Conservation (phyloP, 129 eudicot species). For the Glebionis coronaria region DNA sequence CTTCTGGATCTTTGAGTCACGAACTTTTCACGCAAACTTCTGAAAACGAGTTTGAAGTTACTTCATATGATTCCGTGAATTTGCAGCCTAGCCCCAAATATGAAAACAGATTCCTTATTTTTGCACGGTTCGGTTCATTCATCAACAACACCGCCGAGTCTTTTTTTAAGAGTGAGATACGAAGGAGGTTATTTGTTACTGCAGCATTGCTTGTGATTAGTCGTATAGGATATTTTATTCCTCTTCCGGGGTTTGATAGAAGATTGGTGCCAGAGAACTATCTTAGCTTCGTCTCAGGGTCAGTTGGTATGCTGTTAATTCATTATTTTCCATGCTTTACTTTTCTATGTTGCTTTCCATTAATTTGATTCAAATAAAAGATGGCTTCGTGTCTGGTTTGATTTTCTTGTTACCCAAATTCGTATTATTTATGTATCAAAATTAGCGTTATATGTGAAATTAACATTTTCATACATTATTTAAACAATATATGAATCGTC, state of each 20-base stretch:
- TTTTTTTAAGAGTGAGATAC: constrained; percentile 90
- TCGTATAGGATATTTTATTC: constrained; percentile 91
- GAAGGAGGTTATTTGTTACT: constrained; percentile 84
- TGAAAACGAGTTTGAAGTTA: constrained; percentile 25
- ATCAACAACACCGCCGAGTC: constrained; percentile 69
- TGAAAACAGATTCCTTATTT: constrained; percentile 63
- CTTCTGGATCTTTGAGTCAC: constrained; percentile 47
- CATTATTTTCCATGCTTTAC: constrained; percentile 12
- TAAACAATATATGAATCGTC: too few relatives aligned
- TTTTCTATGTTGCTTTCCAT: too few relatives aligned
- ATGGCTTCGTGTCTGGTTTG: too few relatives aligned
- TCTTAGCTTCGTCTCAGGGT: constrained; percentile 79
- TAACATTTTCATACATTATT: too few relatives aligned
- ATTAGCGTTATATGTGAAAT: too few relatives aligned
- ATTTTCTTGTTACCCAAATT: too few relatives aligned
- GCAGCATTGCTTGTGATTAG: constrained; percentile 74
- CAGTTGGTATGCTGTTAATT: constrained; percentile 57
- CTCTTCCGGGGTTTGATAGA: constrained; percentile 96
- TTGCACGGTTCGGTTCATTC: constrained; percentile 67
- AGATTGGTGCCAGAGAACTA: constrained; percentile 86
- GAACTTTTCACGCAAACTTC: constrained; percentile 28
- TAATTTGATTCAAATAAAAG: too few relatives aligned
- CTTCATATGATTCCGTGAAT: constrained; percentile 22
- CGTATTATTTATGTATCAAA: too few relatives aligned
- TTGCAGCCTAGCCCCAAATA: constrained; percentile 44